Evolutionary conservation across 345 rosid species (phyloP), one percentile per base, ranked within the genome.

Genomic region (Nephelium lappaceum): DNA sequence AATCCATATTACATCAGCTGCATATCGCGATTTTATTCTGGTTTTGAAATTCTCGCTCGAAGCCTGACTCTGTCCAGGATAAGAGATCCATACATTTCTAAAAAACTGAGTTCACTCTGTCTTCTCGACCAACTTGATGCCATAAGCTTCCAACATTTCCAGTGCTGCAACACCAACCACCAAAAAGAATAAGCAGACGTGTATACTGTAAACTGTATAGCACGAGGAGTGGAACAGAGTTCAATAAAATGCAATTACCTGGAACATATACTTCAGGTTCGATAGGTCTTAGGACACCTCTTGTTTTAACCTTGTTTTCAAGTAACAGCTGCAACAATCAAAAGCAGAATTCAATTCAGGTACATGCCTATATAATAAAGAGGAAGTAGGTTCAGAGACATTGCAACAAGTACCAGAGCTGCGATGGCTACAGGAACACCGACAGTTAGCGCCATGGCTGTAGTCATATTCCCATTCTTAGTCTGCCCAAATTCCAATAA

Each of bases 361-460:
- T 43, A 10, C 25, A 8, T 79, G n/a, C 63, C 38, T 45, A 23
- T 11, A 47, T 15, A 4, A 53, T 55, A 23, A 57, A 8, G 21
- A 66, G 16, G 64, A 8, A 53, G 36, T 9, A 43, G 63, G 68
- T 53, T 55, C 18, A 64, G 67, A 42, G 68, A 70, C 47, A 68
- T 21, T 74, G 68, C 19, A 18, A 47, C 19, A 79, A 66, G 63
- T 88, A 94, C 99, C 96, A 93, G 85, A 81, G 95, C 96, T 83
- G 93, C 98, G 78, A 90, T 88, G 57, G 96, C 99, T 36, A 88
- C 97, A 0, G 99, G 93, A 78, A 95, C 83, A 64, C 99, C 99
- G 3, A 95, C 99, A 0, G 99, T 93, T 43, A 91, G 86, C 68
- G 98, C 93, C 99, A 95, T 95, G 65, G 99, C 93, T 19, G 95